Conservation (phyloP, 2,329 filamentous ascomycete genomes). For the Berkeleyomyces basicola region DNA sequence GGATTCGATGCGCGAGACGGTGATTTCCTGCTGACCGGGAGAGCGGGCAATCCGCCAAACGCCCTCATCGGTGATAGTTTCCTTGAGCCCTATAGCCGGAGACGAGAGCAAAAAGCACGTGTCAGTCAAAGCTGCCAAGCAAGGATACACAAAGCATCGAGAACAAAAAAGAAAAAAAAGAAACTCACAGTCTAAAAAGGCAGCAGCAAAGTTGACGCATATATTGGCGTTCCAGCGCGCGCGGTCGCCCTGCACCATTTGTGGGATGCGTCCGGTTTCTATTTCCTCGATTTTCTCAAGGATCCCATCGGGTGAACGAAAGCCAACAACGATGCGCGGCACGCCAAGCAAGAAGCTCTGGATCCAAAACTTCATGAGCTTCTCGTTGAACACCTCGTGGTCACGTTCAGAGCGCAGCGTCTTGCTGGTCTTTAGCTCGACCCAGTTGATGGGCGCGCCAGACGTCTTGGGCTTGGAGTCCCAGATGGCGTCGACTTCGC, state of each 20-base stretch:
- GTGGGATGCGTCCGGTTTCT: conserved; percentile 62
- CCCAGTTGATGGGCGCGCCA: conserved; percentile 65
- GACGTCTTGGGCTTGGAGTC: conserved; percentile 56
- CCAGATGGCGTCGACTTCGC: conserved; percentile 90
- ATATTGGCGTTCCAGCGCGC: conserved; percentile 78
- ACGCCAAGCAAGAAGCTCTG: conserved; percentile 91
- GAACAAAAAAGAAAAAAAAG: background rate
- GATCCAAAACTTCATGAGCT: conserved; percentile 90
- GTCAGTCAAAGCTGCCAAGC: background rate
- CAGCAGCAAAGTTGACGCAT: conserved; percentile 78
- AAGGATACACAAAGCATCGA: no score
- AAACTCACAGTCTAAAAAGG: conserved; percentile 57
- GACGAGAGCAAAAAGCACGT: background rate
- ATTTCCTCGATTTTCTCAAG: conserved; percentile 61
- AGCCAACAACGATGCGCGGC: conserved; percentile 80
- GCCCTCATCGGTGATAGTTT: conserved; percentile 49
- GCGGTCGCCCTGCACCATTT: conserved; percentile 46
- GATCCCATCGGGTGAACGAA: conserved; percentile 53
- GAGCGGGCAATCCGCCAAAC: conserved; percentile 64
- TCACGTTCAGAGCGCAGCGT: conserved; percentile 53
- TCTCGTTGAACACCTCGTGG: conserved; percentile 64
- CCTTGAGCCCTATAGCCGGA: conserved; percentile 34
- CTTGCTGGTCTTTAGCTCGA: conserved; percentile 84
- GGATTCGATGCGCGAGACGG: conserved; percentile 58
- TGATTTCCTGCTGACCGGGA: conserved; percentile 47